These are phyloP conservation scores for Pinus tabuliformis DNA, from an alignment of 75 land plant species.

Conservation along the genomic window DNA sequence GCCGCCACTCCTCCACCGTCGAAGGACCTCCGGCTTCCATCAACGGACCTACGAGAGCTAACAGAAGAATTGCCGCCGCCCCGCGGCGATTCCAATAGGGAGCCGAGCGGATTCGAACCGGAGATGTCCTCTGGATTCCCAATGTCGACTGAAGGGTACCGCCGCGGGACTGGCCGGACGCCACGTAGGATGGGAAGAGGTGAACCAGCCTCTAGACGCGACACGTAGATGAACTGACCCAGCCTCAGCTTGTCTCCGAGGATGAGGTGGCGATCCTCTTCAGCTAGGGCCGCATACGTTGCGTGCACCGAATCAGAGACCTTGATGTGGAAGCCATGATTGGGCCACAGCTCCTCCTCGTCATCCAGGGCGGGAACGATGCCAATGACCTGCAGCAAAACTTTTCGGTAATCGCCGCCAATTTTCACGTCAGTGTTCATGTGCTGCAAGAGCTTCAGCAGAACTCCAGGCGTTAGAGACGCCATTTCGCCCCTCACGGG, in stretches of 20 bases:
- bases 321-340: constrained; percentile 85
- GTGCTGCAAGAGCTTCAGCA: constrained; percentile 72
- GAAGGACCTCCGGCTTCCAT: no score
- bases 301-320: constrained; percentile 94
- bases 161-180: constrained; percentile 47
- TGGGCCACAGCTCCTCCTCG: constrained; percentile 71
- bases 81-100: background rate
- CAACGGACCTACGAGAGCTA: no score
- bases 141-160: constrained; percentile 47
- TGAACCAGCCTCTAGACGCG: constrained; percentile 68
- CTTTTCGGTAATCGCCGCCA: constrained; percentile 69
- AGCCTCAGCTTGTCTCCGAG: constrained; percentile 81
- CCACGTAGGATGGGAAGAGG: constrained; percentile 80
- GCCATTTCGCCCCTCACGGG: constrained; percentile 35
- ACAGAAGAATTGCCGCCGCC: no score
- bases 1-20: background rate
- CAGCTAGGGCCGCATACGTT: constrained; percentile 70
- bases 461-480: constrained; percentile 67
- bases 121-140: constrained; percentile 55
- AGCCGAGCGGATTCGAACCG: background rate
- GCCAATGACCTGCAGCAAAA: constrained; percentile 79
- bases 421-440: constrained; percentile 65
- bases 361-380: constrained; percentile 86
- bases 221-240: constrained; percentile 86
- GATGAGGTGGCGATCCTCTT: constrained; percentile 79